Conservation (phyloP, 108 stramenopile genomes). For the Hondaea fermentalgiana region DNA sequence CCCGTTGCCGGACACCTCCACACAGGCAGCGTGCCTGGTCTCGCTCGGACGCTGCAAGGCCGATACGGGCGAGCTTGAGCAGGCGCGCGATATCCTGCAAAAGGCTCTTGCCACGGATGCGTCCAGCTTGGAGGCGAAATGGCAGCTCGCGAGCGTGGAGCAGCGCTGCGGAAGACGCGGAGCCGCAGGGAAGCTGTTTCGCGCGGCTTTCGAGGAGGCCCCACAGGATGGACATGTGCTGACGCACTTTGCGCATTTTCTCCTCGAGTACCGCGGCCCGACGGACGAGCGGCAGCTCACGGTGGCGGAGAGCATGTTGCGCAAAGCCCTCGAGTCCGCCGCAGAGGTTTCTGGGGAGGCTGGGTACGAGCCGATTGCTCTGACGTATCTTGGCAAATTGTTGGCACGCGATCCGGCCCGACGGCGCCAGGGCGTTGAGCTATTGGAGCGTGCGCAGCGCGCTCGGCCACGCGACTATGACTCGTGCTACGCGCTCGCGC, state of each 20-base stretch:
- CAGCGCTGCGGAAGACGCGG: neutral
- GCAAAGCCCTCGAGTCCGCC: neutral
- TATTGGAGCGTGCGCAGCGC: neutral
- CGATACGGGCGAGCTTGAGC: neutral
- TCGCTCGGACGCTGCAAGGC: neutral
- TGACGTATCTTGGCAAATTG: neutral
- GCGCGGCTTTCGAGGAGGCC: neutral
- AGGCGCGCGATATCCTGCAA: neutral
- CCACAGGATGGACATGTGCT: neutral
- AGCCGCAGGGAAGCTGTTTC: neutral
- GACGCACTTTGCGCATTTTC: neutral
- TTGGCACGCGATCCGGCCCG: neutral
- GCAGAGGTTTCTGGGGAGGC: too few species aligned
- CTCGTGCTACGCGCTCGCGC: neutral
- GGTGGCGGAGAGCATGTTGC: neutral
- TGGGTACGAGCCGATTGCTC: neutral
- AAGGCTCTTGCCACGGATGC: neutral
- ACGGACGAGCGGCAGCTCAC: neutral
- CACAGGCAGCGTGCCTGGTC: neutral
- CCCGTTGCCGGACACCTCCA: neutral
- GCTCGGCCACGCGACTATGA: neutral
- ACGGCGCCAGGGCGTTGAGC: neutral
- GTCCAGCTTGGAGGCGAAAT: neutral
- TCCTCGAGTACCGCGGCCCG: neutral
- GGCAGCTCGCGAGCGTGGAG: neutral